Evolutionary conservation across 192 early-diverging fungal genomes (phyloP).

Genomic region (Umbelopsis ramanniana): DNA sequence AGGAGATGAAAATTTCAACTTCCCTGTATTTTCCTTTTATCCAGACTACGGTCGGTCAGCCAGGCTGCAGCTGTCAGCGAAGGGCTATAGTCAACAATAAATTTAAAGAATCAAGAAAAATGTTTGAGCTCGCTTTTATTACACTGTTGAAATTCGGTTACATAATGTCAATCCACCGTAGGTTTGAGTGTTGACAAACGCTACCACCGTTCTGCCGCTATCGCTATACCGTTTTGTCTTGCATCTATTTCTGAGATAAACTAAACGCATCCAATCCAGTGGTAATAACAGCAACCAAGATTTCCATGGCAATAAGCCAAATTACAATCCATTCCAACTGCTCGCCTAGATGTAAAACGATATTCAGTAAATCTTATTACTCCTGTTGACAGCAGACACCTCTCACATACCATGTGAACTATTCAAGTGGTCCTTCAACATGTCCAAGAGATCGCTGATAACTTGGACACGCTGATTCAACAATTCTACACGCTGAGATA

Average conservation of each 20-base stretch:
- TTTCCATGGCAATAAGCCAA: constrained; percentile 86
- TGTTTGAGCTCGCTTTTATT: no score
- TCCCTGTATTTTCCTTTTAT: no score
- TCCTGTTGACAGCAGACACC: background rate
- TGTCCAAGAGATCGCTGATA: constrained; percentile 91
- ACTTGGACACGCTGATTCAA: constrained; percentile 93
- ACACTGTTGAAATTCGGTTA: no score
- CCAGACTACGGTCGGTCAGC: no score
- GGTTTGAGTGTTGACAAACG: no score
- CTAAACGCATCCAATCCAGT: constrained; percentile 70
- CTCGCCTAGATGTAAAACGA: constrained; percentile 54
- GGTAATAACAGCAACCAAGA: constrained; percentile 75
- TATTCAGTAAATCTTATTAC: background rate
- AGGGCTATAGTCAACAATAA: no score
- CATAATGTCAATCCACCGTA: no score
- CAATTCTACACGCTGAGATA: constrained; percentile 84
- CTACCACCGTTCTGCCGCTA: no score
- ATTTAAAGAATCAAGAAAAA: no score
- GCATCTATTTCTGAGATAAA: constrained; percentile 38
- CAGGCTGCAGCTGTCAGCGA: no score
- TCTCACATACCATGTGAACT: constrained; percentile 68
- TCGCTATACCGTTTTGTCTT: background rate
- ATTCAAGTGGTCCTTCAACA: constrained; percentile 94
- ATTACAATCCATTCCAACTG: constrained; percentile 97
- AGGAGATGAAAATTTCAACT: no score